Conservation (phyloP, 768 basidiomycete genomes). For the Leccinum variicolor region DNA sequence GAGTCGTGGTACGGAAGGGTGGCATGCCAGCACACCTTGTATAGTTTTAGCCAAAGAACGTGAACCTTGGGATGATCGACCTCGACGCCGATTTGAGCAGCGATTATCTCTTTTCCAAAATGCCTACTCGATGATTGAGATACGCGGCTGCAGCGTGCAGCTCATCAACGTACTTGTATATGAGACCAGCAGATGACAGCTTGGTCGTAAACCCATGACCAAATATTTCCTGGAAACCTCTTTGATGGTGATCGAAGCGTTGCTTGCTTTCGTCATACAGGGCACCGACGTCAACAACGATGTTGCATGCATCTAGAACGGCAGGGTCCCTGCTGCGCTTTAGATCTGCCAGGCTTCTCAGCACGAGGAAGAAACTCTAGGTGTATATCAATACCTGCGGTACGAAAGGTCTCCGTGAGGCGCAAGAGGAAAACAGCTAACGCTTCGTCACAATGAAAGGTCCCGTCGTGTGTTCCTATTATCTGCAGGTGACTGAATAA, state of each 20-base stretch:
- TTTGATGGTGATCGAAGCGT: constrained; percentile 95
- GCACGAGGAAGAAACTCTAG: not conserved
- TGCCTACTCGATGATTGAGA: constrained; percentile 48
- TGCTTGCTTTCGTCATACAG: constrained; percentile 77
- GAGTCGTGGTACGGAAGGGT: constrained; percentile 1
- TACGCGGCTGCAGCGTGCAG: not conserved
- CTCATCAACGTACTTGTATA: constrained; percentile 77
- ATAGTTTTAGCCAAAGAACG: constrained; percentile 83
- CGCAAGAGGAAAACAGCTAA: constrained; percentile 88
- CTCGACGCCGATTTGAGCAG: constrained; percentile 50
- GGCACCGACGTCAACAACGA: constrained; percentile 96
- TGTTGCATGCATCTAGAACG: constrained; percentile 75
- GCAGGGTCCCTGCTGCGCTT: constrained; percentile 73
- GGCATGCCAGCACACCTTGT: constrained; percentile 49
- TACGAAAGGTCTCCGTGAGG: constrained; percentile 68
- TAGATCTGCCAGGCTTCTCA: constrained; percentile 40
- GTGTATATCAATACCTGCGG: constrained; percentile 53
- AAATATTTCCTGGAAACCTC: constrained; percentile 88
- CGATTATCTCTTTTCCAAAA: constrained; percentile 84
- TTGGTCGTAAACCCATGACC: constrained; percentile 87
- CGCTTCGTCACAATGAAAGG: constrained; percentile 97
- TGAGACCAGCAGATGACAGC: constrained; percentile 85
- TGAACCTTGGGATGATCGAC: constrained; percentile 61
- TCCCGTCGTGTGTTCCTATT: constrained; percentile 94
- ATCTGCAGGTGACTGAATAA: constrained; percentile 38